Base-by-base conservation (phyloP, 306 rosid species). In the Crataegus laevigata region DNA sequence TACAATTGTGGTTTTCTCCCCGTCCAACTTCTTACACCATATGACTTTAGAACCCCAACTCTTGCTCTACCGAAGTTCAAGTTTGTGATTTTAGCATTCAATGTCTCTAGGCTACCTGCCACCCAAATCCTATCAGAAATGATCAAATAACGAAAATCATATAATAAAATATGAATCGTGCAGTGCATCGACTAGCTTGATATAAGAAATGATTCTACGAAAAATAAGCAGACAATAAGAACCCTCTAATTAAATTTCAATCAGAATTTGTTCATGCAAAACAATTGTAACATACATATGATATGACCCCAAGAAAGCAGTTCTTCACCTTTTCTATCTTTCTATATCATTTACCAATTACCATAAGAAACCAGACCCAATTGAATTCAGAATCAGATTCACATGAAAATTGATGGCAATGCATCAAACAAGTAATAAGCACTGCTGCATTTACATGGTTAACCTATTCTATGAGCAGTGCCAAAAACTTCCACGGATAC, bases 61-160 rank as follows among this genome's bases (percentile, higher is more conserved):
- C 81, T 79, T 82, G 75, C 78, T 71, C 81, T 75, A 60, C 84
- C 45, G 65, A 80, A 81, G 78, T 69, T 72, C 78, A 86, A 82
- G 87, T 72, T 82, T 62, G 80, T 79, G 66, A 85, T 47, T 75
- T 83, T 83, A 69, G 84, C 54, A 77, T 83, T 80, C 76, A 88
- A 78, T 26, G 83, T 68, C 77, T 89, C 87, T 64, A 89, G 80
- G 85, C 85, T 87, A 90, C 91, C 98, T 91, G 91, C 81, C 68
- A 68, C 73, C 47, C 28, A 75, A 60, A 58, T 65, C 59, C 64
- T 13, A 78, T 65, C 38, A 63, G 40, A 36, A 36, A 36, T 36
- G 9, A 36, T 36, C 29, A 77, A 62, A 30, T 26, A 1, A 70
- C 45, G 30, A 71, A 74, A 21, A 13, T 14, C 50, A 80, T 66